Conservation (phyloP, 2,329 filamentous ascomycete species). For the Hymenotorrendiella dingleyae region DNA sequence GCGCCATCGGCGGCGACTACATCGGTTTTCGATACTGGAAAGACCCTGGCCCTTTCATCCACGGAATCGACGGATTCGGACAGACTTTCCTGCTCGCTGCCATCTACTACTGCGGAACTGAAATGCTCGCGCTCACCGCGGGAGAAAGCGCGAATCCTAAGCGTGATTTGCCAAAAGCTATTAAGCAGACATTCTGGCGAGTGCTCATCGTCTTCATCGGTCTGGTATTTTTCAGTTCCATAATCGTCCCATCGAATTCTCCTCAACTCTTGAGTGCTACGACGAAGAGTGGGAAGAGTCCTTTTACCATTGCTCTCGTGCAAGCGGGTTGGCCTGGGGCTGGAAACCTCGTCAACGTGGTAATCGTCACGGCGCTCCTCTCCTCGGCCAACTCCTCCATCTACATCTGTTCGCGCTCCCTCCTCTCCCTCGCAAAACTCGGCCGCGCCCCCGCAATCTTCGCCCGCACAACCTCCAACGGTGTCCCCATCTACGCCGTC, state of each 20-base stretch:
- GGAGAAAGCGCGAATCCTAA: slow-evolving; percentile 45
- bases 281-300: slow-evolving; percentile 61
- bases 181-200: slow-evolving; percentile 92
- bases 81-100: slow-evolving; percentile 65
- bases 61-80: slow-evolving; percentile 61
- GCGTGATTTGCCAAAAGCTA: slow-evolving; percentile 48
- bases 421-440: slow-evolving; percentile 70
- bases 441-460: slow-evolving; percentile 65
- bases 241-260: slow-evolving; percentile 67
- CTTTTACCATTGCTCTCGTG: slow-evolving; percentile 68
- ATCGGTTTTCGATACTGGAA: slow-evolving; percentile 69
- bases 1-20: too few relatives aligned
- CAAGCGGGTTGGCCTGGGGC: slow-evolving; percentile 69
- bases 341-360: slow-evolving; percentile 71
- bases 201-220: slow-evolving; percentile 83
- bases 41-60: slow-evolving; percentile 61
- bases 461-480: slow-evolving; percentile 59
- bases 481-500: slow-evolving; percentile 55
- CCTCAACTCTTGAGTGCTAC: slow-evolving; percentile 53
- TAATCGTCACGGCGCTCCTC: slow-evolving; percentile 68
- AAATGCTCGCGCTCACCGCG: slow-evolving; percentile 51
- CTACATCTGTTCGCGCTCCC: slow-evolving; percentile 69
- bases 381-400: slow-evolving; percentile 70
- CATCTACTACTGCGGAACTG: slow-evolving; percentile 65
- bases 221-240: slow-evolving; percentile 66